These are phyloP conservation scores for Fusarium graminum DNA, from an alignment of 2,329 filamentous ascomycete species.

Conservation along the genomic window DNA sequence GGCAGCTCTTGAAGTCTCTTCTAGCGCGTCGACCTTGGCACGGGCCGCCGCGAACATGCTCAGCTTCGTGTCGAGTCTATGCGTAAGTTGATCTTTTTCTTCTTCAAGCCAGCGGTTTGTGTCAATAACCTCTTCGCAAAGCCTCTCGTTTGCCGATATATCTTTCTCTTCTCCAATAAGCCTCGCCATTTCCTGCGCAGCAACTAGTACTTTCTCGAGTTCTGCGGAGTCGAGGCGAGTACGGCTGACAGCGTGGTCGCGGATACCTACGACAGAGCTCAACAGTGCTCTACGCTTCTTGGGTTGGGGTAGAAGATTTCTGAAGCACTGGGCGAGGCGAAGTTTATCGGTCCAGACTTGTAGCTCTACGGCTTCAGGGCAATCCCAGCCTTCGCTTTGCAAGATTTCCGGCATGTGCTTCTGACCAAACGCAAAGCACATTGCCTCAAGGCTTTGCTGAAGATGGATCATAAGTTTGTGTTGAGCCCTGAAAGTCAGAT, in stretches of 20 bases:
- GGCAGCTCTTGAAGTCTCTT: background rate
- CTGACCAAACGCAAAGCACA: background rate
- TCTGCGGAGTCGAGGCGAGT: accelerated
- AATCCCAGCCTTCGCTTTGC: background rate
- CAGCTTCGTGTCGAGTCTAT: accelerated
- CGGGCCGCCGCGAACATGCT: background rate
- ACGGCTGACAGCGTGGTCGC: background rate
- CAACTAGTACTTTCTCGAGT: accelerated
- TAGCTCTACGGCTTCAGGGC: constrained; percentile 1
- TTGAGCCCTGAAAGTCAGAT: background rate
- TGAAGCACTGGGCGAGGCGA: accelerated
- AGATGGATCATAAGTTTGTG: constrained; percentile 8
- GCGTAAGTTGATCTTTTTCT: accelerated
- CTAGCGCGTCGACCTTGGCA: background rate
- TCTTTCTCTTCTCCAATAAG: accelerated
- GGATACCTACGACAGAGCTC: background rate
- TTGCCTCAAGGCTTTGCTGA: background rate
- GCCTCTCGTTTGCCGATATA: accelerated
- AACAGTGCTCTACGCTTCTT: accelerated
- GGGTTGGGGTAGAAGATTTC: accelerated
- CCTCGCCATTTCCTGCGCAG: accelerated
- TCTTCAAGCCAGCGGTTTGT: background rate
- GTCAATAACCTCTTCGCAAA: accelerated
- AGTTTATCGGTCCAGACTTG: background rate
- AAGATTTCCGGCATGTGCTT: background rate